Evolutionary conservation across 2,329 filamentous ascomycete genomes (phyloP), one percentile per base, ranked within the genome.

Genomic region (Calonectria hawksworthii): DNA sequence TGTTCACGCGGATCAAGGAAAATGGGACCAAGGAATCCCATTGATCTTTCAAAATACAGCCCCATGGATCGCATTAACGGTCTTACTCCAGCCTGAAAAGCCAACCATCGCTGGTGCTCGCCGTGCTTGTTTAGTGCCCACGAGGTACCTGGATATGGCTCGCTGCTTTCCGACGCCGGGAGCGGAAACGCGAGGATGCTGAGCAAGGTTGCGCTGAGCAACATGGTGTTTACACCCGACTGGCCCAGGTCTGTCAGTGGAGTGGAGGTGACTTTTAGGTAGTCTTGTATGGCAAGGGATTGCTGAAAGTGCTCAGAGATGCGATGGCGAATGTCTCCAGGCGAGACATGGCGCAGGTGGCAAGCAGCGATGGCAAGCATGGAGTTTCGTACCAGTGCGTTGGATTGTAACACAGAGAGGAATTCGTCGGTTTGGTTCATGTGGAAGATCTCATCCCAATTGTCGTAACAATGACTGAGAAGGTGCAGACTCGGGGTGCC

Each of bases 261-360:
- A 21, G 41, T 65, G 9, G 41, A 50, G 0, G 41, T 10, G 8
- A 13, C 11, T 10, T 50, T 65, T 3, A 44, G 41, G n/a, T 65
- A 50, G 30, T 50, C 61, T 10, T 65, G 38, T 21, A 65, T 65
- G 23, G 61, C 61, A 23, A 65, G 26, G 21, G 61, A 44, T 38
- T 65, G 61, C 21, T 65, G 61, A 50, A 65, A 65, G 14, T 65
- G 28, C 28, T 65, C 61, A 16, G 61, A 44, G 11, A 65, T 65
- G 61, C 61, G 61, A 50, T 65, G 61, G 30, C 28, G 61, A 21
- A 47, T 47, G 26, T 65, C 41, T 5, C 30, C 38, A n/a, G 38
- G 61, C 13, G 61, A 23, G 36, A 65, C 11, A 26, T 65, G 61
- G 18, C 61, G 61, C 30, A 65, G 26, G 21, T 65, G 61, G 6